These are phyloP conservation scores for Pelargonium australe DNA, from an alignment of 441 rosid genomes.

Conservation along the genomic window DNA sequence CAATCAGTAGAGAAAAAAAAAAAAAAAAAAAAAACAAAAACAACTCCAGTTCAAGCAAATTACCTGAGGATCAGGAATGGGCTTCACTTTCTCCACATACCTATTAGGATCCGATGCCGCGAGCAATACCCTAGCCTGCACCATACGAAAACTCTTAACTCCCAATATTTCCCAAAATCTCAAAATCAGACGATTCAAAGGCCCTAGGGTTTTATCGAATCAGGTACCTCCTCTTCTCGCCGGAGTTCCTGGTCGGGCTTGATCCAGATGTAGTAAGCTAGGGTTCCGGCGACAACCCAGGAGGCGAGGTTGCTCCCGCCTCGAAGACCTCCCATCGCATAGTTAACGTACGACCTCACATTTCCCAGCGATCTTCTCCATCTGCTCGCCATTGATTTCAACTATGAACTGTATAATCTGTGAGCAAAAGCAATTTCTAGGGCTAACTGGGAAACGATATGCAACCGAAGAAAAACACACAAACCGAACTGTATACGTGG, in stretches of 20 bases:
- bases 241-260: conserved; percentile 82
- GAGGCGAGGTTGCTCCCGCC: conserved; percentile 69
- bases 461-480: too few relatives aligned
- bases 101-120: conserved; percentile 59
- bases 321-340: conserved; percentile 73
- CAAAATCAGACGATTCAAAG: background rate
- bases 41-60: background rate
- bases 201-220: background rate
- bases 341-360: conserved; percentile 54
- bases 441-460: too few relatives aligned
- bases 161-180: too few relatives aligned
- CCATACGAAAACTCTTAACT: conserved; percentile 1
- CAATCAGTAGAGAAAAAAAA: background rate
- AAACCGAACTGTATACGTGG: too few relatives aligned
- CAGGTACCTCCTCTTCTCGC: conserved; percentile 59
- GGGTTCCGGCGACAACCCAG: conserved; percentile 78
- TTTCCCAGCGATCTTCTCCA: conserved; percentile 68
- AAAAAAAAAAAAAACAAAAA: background rate
- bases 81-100: conserved; percentile 60
- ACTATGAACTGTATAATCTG: too few relatives aligned
- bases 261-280: conserved; percentile 85
- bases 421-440: too few relatives aligned
- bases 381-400: conserved; percentile 35
- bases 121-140: conserved; percentile 61
- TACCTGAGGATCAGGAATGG: conserved; percentile 84